Evolutionary conservation across 768 basidiomycete species (phyloP), one percentile per base, ranked within the genome.

Genomic region (Rhizopogon roseolus): DNA sequence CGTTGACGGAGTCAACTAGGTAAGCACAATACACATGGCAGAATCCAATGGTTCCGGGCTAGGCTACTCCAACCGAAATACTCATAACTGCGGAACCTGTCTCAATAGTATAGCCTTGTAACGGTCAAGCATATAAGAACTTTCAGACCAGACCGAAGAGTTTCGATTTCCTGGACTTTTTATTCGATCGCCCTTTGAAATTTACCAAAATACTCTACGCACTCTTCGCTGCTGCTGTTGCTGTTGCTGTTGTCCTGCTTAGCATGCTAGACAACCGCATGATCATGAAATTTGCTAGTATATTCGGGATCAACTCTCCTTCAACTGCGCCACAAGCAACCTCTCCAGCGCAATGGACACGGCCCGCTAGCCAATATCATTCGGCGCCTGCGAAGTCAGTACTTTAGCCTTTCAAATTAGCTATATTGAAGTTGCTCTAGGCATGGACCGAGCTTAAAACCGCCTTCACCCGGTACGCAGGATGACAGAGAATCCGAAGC

Each of bases 181-280:
- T 19, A 62, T 51, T 50, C 45, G 36, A 50, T 58, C 52, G 54
- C 54, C 38, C 55, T 37, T 49, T 38, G 14, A 19, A 39, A 46
- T 43, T 60, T 50, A 42, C 36, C 60, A 69, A 62, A 58, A 70
- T 70, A 69, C 52, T 60, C 38, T 59, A 61, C 55, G 49, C 66
- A 52, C 43, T 69, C 29, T 32, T 22, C 44, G 57, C 54, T 42
- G 54, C 60, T 34, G 40, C 62, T 34, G 38, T 19, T 46, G 55
- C 53, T 39, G 49, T 62, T 41, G 50, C 60, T 28, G 57, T 61
- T 49, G 50, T 69, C 39, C 34, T 54, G 42, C 49, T 67, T 44
- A 65, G 65, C 51, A 71, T 69, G 67, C 57, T 71, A 57, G 63
- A 69, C 57, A 55, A 63, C 36, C 69, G 63, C 45, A 62, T 63